Percentiles rank a stretch among this genome's conserved stretches.
Evolutionary conservation across 1,284 basidiomycete genomes (phyloP).

Genomic region (Hymenochaete sp.): DNA sequence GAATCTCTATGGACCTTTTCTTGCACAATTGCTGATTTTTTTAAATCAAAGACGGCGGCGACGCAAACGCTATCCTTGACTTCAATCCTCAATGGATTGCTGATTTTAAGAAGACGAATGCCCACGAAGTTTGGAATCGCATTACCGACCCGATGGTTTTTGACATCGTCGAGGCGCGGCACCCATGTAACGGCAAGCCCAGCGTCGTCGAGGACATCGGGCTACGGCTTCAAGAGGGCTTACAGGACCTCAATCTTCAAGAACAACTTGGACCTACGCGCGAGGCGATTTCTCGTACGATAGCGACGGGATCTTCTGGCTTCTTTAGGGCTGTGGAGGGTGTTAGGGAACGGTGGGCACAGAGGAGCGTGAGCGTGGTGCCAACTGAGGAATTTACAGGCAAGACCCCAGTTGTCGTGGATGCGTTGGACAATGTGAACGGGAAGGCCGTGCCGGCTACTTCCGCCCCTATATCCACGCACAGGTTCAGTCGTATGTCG

Average conservation of each 20-base stretch:
- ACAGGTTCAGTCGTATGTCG: slow-evolving; percentile 9
- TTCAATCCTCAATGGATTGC: slow-evolving; percentile 81
- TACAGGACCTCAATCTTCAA: slow-evolving; percentile 85
- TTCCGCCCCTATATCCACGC: slow-evolving; percentile 11
- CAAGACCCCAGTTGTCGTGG: slow-evolving; percentile 40
- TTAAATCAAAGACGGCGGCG: slow-evolving; percentile 27
- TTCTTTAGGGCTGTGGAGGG: slow-evolving; percentile 85
- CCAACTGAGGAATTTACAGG: slow-evolving; percentile 25
- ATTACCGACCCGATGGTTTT: slow-evolving; percentile 85
- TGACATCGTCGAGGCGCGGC: slow-evolving; percentile 85
- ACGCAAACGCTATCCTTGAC: slow-evolving; percentile 49
- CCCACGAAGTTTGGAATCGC: slow-evolving; percentile 80
- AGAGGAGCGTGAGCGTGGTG: slow-evolving; percentile 34
- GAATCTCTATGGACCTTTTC: background rate
- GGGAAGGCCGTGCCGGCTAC: slow-evolving; percentile 19
- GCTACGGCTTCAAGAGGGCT: slow-evolving; percentile 77
- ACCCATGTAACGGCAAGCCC: slow-evolving; percentile 83
- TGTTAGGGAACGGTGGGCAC: slow-evolving; percentile 65
- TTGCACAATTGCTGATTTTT: background rate
- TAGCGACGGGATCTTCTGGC: slow-evolving; percentile 67
- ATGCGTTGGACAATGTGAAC: slow-evolving; percentile 18
- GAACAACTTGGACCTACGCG: slow-evolving; percentile 84
- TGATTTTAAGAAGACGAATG: slow-evolving; percentile 77
- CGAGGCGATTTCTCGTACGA: slow-evolving; percentile 72
- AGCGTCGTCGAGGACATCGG: slow-evolving; percentile 86